Conservation (phyloP, 495 filamentous ascomycete species). For the Penicillium bovifimosum region DNA sequence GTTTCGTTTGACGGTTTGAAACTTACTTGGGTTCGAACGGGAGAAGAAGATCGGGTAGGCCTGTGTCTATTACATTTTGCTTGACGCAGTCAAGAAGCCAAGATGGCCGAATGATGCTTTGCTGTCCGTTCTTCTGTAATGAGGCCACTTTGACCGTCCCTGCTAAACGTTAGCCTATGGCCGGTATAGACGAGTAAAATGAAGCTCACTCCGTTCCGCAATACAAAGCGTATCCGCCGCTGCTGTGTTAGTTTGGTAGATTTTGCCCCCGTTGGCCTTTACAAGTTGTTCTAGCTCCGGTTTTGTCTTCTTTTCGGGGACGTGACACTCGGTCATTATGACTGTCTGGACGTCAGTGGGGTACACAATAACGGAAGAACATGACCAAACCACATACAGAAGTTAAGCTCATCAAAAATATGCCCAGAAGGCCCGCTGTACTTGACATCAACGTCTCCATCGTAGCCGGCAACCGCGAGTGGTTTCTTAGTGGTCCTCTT, state of each 20-base stretch:
- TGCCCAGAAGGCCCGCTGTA: conserved; percentile 54
- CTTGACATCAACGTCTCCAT: conserved; percentile 40
- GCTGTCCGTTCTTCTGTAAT: conserved; percentile 60
- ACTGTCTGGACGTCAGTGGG: conserved; percentile 30
- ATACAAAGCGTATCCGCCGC: conserved; percentile 60
- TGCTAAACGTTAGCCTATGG: conserved; percentile 19
- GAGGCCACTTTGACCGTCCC: conserved; percentile 81
- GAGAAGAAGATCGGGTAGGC: conserved; percentile 51
- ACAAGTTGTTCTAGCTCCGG: conserved; percentile 77
- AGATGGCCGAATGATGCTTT: conserved; percentile 67
- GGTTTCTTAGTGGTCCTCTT: conserved; percentile 62
- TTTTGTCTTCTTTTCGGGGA: conserved; percentile 65
- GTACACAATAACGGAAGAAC: background rate
- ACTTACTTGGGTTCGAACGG: conserved; percentile 65
- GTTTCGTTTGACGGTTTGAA: background rate
- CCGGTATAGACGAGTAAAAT: background rate
- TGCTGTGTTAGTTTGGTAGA: conserved; percentile 67
- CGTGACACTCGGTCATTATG: conserved; percentile 55
- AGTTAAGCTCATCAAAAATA: conserved; percentile 70
- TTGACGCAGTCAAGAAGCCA: conserved; percentile 83
- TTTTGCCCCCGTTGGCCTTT: conserved; percentile 80
- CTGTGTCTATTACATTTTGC: conserved; percentile 58
- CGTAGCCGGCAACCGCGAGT: conserved; percentile 66
- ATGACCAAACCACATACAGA: conserved; percentile 50
- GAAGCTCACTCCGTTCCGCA: conserved; percentile 62